Base-by-base conservation (phyloP, 257 asterid species). In the Solanum rostratum region DNA sequence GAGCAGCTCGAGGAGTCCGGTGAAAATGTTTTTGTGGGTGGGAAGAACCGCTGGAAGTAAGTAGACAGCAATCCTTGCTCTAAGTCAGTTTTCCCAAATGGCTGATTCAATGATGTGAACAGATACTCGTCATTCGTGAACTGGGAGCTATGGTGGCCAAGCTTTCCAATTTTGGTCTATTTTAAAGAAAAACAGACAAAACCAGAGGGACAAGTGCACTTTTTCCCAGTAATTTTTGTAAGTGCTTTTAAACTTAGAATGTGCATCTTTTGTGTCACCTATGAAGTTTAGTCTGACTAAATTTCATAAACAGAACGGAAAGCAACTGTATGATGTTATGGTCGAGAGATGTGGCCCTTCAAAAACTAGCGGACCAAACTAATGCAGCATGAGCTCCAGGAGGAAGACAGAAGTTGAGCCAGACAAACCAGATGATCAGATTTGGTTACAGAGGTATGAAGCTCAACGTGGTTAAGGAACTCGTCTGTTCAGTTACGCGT, bases 61-160 rank as follows among this genome's bases (percentile, higher is more conserved):
- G 98, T 84, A 43, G 16, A n/a, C 68, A 83, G 89, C 83, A 29
- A 71, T 65, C 70, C 13, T 46, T 73, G 69, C 69, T 79, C 22
- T 33, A 46, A 62, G 76, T 84, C 79, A 69, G 52, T 69, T 69
- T 69, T 12, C 5, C 50, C 52, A 39, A 69, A 69, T 37, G 9
- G 5, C 52, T 69, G 79, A 69, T 69, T 69, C 79, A 69, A 37
- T 69, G 29, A 69, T 69, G 52, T 69, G 79, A 27, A 43, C 91
- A 96, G 98, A 85, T 96, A 95, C 71, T 95, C 98, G 29, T 90
- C 97, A 60, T 96, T 95, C 84, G 91, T 96, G 83, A 96, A 96
- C 87, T 96, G 99, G 98, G 99, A 95, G 89, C 94, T 96, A 45
- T 96, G 98, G 98, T 96, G 99, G 99, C 98, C 99, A 74, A 79